Evolutionary conservation across 2,329 filamentous ascomycete genomes (phyloP).

Genomic region (Penicillium olsonii): DNA sequence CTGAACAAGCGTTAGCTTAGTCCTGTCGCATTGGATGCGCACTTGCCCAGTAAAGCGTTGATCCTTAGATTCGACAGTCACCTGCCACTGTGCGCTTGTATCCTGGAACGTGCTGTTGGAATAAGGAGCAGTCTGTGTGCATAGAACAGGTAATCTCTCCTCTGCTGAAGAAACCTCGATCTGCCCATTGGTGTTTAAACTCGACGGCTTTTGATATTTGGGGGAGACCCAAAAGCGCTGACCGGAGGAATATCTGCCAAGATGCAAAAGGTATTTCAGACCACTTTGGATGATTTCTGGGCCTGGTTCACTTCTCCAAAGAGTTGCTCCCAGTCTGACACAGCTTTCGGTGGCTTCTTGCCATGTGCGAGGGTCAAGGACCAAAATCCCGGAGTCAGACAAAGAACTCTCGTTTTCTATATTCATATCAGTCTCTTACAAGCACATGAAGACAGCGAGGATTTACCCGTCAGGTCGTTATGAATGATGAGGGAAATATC

Average conservation of each 20-base stretch:
- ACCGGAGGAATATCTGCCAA: constrained; percentile 2
- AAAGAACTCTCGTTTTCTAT: constrained; percentile 19
- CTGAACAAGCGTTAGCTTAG: constrained; percentile 22
- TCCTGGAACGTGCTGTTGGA: constrained; percentile 14
- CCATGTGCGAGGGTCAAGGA: constrained; percentile 18
- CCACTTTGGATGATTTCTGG: constrained; percentile 4
- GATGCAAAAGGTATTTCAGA: constrained; percentile 17
- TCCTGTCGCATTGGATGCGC: no score
- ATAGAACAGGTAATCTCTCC: constrained; percentile 16
- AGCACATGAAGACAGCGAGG: no score
- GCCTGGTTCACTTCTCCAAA: constrained; percentile 12
- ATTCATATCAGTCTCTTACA: no score
- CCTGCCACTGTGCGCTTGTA: constrained; percentile 16
- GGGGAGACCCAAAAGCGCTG: constrained; percentile 19
- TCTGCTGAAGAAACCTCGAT: constrained; percentile 11
- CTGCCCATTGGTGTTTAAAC: constrained; percentile 12
- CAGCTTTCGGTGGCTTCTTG: constrained; percentile 17
- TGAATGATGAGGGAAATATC: constrained; percentile 23
- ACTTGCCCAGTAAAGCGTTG: constrained; percentile 21
- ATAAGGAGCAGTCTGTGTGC: constrained; percentile 21
- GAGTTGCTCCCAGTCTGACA: constrained; percentile 14
- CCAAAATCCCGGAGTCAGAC: constrained; percentile 16
- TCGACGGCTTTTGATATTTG: constrained; percentile 4
- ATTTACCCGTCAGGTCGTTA: constrained; percentile 20
- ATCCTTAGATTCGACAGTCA: constrained; percentile 18